Conservation (phyloP, 495 filamentous ascomycete species). For the Trichocladium uniseriatum region DNA sequence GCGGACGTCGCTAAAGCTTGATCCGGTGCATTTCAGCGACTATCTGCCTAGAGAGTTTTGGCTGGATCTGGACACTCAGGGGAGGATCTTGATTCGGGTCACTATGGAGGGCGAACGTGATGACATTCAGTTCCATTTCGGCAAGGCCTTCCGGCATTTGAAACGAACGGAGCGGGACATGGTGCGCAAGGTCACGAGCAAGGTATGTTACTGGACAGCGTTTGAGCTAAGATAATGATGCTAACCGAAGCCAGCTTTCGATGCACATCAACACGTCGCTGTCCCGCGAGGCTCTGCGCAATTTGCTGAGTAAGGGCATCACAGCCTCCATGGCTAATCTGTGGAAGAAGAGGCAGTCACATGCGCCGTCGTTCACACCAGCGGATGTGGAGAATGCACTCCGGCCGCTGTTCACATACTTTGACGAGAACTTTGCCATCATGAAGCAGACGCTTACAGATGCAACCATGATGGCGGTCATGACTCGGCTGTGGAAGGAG, state of each 20-base stretch:
- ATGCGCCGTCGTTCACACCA: slow-evolving; percentile 50
- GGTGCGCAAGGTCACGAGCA: slow-evolving; percentile 95
- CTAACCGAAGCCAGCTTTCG: slow-evolving; percentile 55
- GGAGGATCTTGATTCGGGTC: slow-evolving; percentile 75
- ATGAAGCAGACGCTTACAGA: slow-evolving; percentile 94
- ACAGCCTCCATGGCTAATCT: slow-evolving; percentile 73
- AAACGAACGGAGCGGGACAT: slow-evolving; percentile 96
- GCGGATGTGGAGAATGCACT: slow-evolving; percentile 73
- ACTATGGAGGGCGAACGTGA: slow-evolving; percentile 99
- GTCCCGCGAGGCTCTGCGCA: slow-evolving; percentile 68
- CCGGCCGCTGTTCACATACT: slow-evolving; percentile 87
- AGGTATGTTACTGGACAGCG: slow-evolving; percentile 49
- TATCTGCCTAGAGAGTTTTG: slow-evolving; percentile 93
- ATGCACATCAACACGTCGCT: slow-evolving; percentile 87
- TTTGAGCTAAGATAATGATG: background rate
- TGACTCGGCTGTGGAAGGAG: slow-evolving; percentile 98
- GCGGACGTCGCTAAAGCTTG: slow-evolving; percentile 86
- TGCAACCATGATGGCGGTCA: slow-evolving; percentile 90
- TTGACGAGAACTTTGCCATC: slow-evolving; percentile 98
- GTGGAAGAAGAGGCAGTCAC: slow-evolving; percentile 51
- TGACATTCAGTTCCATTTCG: slow-evolving; percentile 98
- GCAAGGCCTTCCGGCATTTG: slow-evolving; percentile 87
- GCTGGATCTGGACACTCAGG: slow-evolving; percentile 95
- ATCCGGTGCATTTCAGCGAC: slow-evolving; percentile 90
- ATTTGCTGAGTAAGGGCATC: slow-evolving; percentile 62